Evolutionary conservation across 2,329 filamentous ascomycete species (phyloP).

Genomic region (Xylaria sp.): DNA sequence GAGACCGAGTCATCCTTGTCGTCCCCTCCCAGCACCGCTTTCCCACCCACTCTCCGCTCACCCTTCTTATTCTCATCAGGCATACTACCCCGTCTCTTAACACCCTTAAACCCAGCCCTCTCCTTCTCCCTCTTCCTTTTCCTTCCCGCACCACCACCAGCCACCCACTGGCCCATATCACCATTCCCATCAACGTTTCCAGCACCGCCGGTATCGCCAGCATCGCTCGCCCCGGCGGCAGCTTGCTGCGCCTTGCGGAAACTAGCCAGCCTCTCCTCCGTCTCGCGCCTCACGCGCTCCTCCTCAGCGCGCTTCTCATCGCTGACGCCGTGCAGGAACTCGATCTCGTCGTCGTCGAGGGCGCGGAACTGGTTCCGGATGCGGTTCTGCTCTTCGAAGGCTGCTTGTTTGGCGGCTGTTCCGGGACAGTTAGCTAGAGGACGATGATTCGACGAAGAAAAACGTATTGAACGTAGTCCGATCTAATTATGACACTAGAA

Average conservation of each 20-base stretch:
- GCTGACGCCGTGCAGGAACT: constrained; percentile 73
- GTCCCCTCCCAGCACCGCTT: background rate
- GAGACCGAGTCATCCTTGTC: background rate
- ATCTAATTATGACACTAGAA: no score
- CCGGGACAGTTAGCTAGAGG: background rate
- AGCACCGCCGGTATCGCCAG: constrained; percentile 13
- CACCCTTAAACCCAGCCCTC: constrained; percentile 44
- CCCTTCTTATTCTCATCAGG: constrained; percentile 45
- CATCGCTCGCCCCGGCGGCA: constrained; percentile 25
- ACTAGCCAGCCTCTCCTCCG: constrained; percentile 64
- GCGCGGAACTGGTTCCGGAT: constrained; percentile 81
- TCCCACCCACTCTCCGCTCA: constrained; percentile 28
- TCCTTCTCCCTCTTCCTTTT: constrained; percentile 55
- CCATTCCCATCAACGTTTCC: constrained; percentile 20
- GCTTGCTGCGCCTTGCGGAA: constrained; percentile 65
- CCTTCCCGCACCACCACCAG: constrained; percentile 46
- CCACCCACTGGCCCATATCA: constrained; percentile 51
- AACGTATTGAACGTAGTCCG: no score
- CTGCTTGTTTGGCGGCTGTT: constrained; percentile 79
- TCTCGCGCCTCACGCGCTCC: constrained; percentile 64
- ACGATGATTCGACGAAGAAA: background rate
- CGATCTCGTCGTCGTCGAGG: constrained; percentile 82
- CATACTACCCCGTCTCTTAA: constrained; percentile 53
- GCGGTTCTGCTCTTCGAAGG: constrained; percentile 78
- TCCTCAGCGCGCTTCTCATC: constrained; percentile 64